Evolutionary conservation across 345 rosid species (phyloP), one percentile per base, ranked within the genome.

Genomic region (Capsella bursapastoris): DNA sequence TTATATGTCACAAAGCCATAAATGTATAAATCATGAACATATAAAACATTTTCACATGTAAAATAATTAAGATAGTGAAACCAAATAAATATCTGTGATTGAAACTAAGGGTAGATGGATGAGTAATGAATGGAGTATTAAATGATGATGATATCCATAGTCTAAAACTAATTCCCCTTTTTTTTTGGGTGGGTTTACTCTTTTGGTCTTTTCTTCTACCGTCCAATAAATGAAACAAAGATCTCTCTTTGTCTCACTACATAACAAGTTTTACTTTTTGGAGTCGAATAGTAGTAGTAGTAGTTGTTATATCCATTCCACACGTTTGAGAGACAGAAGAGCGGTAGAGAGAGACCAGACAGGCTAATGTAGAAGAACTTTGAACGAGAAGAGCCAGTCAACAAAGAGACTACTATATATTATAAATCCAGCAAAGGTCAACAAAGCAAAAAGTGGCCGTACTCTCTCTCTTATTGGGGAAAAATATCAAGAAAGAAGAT

Each of bases 361-460:
- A 35, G 61, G n/a, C 59, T 57, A 57, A n/a, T 60, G 13, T 16
- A 53, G 55, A 41, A 38, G 49, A 56, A 48, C 34, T 57, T 37
- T 18, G 68, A 53, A 68, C 1, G 53, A 34, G 37, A 32, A 34
- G 37, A 70, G 56, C 41, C 47, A 56, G 76, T 77, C 76, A 70
- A 70, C 37, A 52, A 52, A 31, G 60, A 70, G 71, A 70, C 59
- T 76, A 55, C 18, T 22, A 22, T 22, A 22, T 22, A 22, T 22
- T 22, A 22, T 6, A 43, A 41, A 66, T 52, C 70, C 75, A 64
- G 66, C 60, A 70, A 76, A 16, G 61, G 80, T 76, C 80, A 76
- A 76, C 60, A 76, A 76, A 57, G 44, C 38, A 45, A 58, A 22
- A 57, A 57, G 63, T 64, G 27, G 76, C 67, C 71, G 80, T 63